Evolutionary conservation across 2,329 filamentous ascomycete genomes (phyloP), one percentile per base, ranked within the genome.

Genomic region (Thielaviopsis musarum): DNA sequence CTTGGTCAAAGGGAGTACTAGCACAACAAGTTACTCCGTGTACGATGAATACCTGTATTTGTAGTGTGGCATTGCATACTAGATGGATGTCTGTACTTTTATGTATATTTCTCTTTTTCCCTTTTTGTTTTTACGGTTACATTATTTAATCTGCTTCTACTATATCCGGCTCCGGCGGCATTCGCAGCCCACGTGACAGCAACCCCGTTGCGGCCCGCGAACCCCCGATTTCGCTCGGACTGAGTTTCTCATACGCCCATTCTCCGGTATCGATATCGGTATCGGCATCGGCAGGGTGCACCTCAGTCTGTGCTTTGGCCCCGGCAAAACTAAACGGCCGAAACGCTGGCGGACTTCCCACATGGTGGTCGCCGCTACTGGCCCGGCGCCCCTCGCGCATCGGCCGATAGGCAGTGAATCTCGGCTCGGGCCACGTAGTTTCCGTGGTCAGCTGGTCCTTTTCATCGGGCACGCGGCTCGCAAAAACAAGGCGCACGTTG

Each of bases 361-460:
- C 24, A 3, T 34, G 30, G 30, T 34, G 30, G 10, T 34, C 30
- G 30, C 7, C 30, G 30, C 30, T 6, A 10, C 30, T 34, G 30
- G 7, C 7, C 7, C 30, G 30, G 30, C 30, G 30, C 7, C 5
- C 30, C 4, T 28, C 7, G 26, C 4, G 7, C 45, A 76, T 71
- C 2, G 87, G 81, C 68, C 91, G 95, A 73, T 95, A 97, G 1
- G 84, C 77, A 59, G 84, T 88, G 68, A 89, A 98, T 21, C 84
- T 81, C 21, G 93, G 93, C 65, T 96, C 90, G 0, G 91, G 91
- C 62, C 87, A 78, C 45, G 93, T 90, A 5, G 91, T 85, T 69
- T 98, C 93, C 66, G 94, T 96, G 34, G 85, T 80, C 48, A 98
- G 77, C 67, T 85, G 91, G 71, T 97, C 91, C 68, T 96, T 95